These are phyloP conservation scores for Obelidium mucronatum DNA, from an alignment of 192 early-diverging fungal genomes.

Conservation along the genomic window DNA sequence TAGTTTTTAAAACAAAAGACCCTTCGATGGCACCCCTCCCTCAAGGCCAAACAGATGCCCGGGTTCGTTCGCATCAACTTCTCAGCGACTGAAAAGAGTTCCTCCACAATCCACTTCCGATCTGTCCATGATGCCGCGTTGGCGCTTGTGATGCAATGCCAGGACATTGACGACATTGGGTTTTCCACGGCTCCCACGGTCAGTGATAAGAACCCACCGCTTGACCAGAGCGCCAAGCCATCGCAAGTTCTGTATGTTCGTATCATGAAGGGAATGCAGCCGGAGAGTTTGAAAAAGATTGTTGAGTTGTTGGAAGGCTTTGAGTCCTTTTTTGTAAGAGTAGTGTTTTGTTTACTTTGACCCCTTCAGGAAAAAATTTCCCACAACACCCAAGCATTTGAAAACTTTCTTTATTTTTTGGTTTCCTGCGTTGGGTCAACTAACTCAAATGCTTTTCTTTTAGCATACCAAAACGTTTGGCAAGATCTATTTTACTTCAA, in stretches of 20 bases:
- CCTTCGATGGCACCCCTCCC: neutral
- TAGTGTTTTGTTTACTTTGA: neutral
- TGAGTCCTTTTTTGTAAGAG: neutral
- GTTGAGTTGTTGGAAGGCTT: constrained; percentile 12
- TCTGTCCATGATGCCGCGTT: constrained; percentile 8
- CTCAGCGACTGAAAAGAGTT: constrained; percentile 13
- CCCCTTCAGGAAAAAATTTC: no score
- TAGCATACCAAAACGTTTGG: constrained; percentile 32
- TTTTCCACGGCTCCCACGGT: neutral
- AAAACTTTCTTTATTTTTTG: neutral
- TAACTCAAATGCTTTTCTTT: neutral
- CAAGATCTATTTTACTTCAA: constrained; percentile 17
- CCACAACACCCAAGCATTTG: neutral
- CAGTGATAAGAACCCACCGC: constrained; percentile 4
- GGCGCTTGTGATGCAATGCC: constrained; percentile 6
- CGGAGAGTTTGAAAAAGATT: constrained; percentile 13
- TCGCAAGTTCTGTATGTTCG: constrained; percentile 27
- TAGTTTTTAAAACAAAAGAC: neutral
- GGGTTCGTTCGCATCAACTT: constrained; percentile 34
- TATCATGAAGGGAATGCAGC: constrained; percentile 32
- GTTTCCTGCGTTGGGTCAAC: neutral
- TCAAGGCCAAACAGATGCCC: constrained; percentile 21
- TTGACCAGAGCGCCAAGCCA: constrained; percentile 18
- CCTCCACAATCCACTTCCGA: constrained; percentile 25
- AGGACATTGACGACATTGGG: constrained; percentile 11